Conservation (phyloP, 1,284 basidiomycete species). For the Pseudozyma pruni region DNA sequence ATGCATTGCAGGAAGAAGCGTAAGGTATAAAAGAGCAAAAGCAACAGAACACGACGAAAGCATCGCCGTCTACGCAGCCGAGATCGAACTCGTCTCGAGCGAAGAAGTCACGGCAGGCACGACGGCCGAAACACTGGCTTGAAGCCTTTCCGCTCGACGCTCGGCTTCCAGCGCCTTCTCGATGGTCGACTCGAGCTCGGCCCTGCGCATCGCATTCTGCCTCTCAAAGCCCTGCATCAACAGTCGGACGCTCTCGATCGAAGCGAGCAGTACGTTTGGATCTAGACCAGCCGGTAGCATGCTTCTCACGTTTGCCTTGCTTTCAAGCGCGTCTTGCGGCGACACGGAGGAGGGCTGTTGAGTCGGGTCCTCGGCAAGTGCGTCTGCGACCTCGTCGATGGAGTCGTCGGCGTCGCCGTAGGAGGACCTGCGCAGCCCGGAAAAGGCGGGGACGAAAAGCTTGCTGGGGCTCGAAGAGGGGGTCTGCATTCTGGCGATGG, state of each 20-base stretch:
- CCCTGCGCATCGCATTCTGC: slow-evolving; percentile 44
- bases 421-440: background rate
- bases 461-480: slow-evolving; percentile 35
- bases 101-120: background rate
- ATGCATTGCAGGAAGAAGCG: slow-evolving; percentile 4
- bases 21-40: background rate
- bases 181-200: slow-evolving; percentile 45
- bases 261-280: slow-evolving; percentile 39
- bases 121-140: slow-evolving; percentile 5
- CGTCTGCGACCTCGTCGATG: background rate
- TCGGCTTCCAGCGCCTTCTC: slow-evolving; percentile 40
- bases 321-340: background rate
- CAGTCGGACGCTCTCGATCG: slow-evolving; percentile 47
- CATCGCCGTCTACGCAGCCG: background rate
- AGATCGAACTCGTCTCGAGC: slow-evolving; percentile 3
- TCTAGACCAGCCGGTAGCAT: slow-evolving; percentile 20
- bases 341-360: background rate
- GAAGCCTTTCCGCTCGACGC: slow-evolving; percentile 27
- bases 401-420: slow-evolving; percentile 1
- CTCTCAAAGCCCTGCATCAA: slow-evolving; percentile 48
- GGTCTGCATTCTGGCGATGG: slow-evolving; percentile 37
- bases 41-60: background rate
- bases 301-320: background rate
- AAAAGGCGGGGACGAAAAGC: slow-evolving; percentile 17
- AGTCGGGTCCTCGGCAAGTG: background rate